Conservation (phyloP, 495 filamentous ascomycete species). For the Thozetella sp. region DNA sequence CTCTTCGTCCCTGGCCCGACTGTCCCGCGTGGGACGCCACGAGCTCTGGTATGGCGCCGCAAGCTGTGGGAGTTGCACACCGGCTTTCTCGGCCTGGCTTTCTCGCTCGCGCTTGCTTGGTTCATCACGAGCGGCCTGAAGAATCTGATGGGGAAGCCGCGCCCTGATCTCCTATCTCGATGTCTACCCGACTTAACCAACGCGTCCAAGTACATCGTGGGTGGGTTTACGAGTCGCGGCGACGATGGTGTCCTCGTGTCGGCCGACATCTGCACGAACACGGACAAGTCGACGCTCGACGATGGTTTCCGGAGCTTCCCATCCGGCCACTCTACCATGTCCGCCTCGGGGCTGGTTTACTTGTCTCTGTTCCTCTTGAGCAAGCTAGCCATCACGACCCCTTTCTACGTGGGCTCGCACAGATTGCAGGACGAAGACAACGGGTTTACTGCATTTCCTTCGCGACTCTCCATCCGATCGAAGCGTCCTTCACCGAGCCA, state of each 20-base stretch:
- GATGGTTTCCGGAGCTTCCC: conserved; percentile 90
- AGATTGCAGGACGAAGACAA: conserved; percentile 28
- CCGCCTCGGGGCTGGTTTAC: conserved; percentile 79
- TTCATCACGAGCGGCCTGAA: conserved; percentile 83
- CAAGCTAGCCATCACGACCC: conserved; percentile 59
- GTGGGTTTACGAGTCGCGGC: conserved; percentile 29
- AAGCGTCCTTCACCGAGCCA: conserved; percentile 20
- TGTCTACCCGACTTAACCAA: conserved; percentile 59
- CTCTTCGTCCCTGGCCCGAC: conserved; percentile 65
- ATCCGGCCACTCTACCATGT: conserved; percentile 61
- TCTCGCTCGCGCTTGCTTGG: conserved; percentile 69
- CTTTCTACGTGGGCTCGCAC: conserved; percentile 62
- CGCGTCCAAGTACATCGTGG: conserved; percentile 38
- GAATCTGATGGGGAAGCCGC: conserved; percentile 83
- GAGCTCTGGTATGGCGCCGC: conserved; percentile 65
- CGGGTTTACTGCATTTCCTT: conserved; percentile 49
- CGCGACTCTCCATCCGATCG: conserved; percentile 33
- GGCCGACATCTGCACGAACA: conserved; percentile 68
- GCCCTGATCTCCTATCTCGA: conserved; percentile 77
- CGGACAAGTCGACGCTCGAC: conserved; percentile 64
- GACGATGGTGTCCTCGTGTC: conserved; percentile 57
- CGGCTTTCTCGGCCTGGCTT: conserved; percentile 71
- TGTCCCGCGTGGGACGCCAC: conserved; percentile 66
- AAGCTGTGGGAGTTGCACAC: conserved; percentile 85
- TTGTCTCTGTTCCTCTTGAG: conserved; percentile 69